A percentile compares a stretch with the other conserved stretches of the same genome.
These are phyloP conservation scores for Phallus indusiatus DNA, from an alignment of 768 basidiomycete species.

Conservation along the genomic window DNA sequence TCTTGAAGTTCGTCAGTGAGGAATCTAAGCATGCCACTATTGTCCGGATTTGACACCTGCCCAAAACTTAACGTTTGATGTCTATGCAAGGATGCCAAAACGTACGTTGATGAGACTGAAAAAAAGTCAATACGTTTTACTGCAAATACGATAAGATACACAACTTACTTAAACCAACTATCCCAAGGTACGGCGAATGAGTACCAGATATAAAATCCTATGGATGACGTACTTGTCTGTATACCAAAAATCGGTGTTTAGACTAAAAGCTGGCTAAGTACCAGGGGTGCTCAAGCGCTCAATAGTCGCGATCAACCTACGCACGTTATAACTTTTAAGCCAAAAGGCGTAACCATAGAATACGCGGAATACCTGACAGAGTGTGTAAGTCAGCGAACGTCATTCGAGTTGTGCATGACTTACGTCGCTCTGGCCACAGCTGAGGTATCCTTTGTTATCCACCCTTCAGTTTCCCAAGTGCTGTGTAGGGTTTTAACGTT, in stretches of 20 bases:
- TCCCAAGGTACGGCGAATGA: background rate
- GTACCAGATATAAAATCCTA: background rate
- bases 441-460: slow-evolving; percentile 4
- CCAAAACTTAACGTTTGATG: background rate
- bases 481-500: background rate
- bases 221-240: slow-evolving; percentile 17
- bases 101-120: slow-evolving; percentile 5
- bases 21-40: slow-evolving; percentile 69
- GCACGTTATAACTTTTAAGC: slow-evolving; percentile 19
- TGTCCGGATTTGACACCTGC: slow-evolving; percentile 50
- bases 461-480: slow-evolving; percentile 6
- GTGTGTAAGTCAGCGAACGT: background rate
- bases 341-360: slow-evolving; percentile 14
- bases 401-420: background rate
- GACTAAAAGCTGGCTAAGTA: background rate
- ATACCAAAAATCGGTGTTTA: slow-evolving; percentile 23
- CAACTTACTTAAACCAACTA: slow-evolving; percentile 7
- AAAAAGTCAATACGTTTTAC: too few relatives aligned
- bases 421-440: background rate
- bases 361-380: slow-evolving; percentile 16
- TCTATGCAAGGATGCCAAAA: background rate
- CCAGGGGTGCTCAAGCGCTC: background rate
- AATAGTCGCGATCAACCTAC: background rate
- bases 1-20: slow-evolving; percentile 70
- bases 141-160: too few relatives aligned